Evolutionary conservation across 495 filamentous ascomycete species (phyloP).

Genomic region (Xanthoparmelia taractica): DNA sequence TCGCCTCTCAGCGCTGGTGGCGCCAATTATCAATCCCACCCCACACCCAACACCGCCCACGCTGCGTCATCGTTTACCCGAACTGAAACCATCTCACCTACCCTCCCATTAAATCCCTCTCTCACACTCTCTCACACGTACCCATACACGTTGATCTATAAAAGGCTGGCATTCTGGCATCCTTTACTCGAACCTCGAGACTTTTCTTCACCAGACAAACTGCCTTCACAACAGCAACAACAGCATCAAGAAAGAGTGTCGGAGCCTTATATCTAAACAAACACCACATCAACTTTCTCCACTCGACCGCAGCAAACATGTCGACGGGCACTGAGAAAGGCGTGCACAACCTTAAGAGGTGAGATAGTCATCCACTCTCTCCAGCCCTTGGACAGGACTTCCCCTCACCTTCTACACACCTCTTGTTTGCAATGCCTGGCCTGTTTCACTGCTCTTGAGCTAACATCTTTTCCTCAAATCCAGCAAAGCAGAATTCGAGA

Average conservation of each 20-base stretch:
- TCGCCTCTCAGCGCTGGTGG: not conserved
- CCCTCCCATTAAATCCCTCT: not conserved
- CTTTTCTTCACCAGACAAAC: not conserved
- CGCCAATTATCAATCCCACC: not conserved
- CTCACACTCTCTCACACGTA: not conserved
- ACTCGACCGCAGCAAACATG: conserved; percentile 45
- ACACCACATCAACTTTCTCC: conserved; percentile 32
- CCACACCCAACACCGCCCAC: not conserved
- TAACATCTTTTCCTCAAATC: conserved; percentile 17
- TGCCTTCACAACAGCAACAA: not conserved
- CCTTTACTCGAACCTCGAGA: conserved; percentile 4
- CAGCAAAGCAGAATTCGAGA: conserved; percentile 57
- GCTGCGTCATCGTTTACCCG: not conserved
- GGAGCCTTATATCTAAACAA: not conserved
- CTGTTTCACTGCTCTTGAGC: not conserved
- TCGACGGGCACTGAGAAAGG: conserved; percentile 23
- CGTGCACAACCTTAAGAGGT: conserved; percentile 46
- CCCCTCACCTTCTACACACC: conserved; percentile 1
- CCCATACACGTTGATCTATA: not conserved
- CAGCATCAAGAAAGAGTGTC: not conserved
- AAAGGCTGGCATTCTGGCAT: conserved; percentile 5
- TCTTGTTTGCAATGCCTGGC: not conserved
- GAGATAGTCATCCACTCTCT: conserved; percentile 23
- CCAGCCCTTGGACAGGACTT: no score
- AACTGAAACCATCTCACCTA: not conserved